Evolutionary conservation across 202 grass and related monocot genomes (phyloP), one percentile per base, ranked within the genome.

Genomic region (Thinopyrum obtusiflorum): DNA sequence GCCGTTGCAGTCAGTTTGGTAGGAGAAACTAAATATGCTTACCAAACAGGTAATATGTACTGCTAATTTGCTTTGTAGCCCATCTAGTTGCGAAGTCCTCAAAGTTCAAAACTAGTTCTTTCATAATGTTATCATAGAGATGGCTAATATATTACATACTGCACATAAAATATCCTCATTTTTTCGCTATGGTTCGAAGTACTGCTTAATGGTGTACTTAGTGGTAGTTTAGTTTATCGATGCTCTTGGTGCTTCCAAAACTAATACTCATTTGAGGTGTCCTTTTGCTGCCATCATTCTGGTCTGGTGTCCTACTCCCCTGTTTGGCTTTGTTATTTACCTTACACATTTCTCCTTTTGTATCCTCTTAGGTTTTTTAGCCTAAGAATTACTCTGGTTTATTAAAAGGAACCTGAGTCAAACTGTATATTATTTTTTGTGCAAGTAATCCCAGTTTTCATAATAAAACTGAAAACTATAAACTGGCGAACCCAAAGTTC

Each of bases 161-260:
- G 18, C 39, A 65, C 28, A 12, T 32, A 5, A 18, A 76, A 53
- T 72, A 25, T 55, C 47, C 47, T 71, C 31, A 88, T 46, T 49
- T 49, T 79, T 21, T 79, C 3, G 84, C 17, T 57, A 39, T 21
- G 69, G 69, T 3, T 73, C 6, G 15, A 73, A 27, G 27, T 27
- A 66, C 44, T 77, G 40, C 21, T 76, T 28, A 65, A 6, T 73
- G 31, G 9, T 78, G 36, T 63, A 21, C 36, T 70, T 24, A 21
- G 26, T 78, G 8, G 2, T 42, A 63, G 64, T 83, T 88, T 63
- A 83, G 23, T 88, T 62, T 55, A 65, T 73, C 47, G 23, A 33
- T 33, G 12, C 10, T 76, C 9, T 20, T 55, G 73, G 49, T 59
- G 27, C 18, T 33, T 76, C 73, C 29, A 57, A 12, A 73, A 83